Conservation (phyloP, 495 filamentous ascomycete genomes). For the Durotheca rogersii region DNA sequence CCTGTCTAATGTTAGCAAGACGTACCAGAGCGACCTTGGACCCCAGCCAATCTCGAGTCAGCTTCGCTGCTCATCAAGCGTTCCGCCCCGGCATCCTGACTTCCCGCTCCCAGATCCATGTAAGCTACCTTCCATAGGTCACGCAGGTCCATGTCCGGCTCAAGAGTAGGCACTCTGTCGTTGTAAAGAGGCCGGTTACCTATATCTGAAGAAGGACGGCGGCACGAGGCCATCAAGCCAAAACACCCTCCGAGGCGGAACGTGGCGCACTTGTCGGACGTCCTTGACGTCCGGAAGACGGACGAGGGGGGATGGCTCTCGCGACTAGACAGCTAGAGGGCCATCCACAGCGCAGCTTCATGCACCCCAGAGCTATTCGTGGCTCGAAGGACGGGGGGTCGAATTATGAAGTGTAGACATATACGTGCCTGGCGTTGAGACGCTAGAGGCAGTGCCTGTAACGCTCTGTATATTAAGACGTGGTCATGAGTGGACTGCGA, state of each 20-base stretch:
- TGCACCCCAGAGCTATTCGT: conserved; percentile 13
- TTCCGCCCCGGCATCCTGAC: conserved; percentile 24
- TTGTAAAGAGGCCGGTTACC: no score
- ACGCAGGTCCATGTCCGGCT: not conserved
- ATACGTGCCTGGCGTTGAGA: conserved; percentile 28
- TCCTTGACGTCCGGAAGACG: no score
- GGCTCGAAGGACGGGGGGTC: conserved; percentile 30
- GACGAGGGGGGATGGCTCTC: no score
- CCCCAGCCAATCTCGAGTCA: conserved; percentile 17
- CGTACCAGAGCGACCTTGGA: conserved; percentile 6
- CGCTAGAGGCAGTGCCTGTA: conserved; percentile 32
- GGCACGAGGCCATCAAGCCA: conserved; percentile 12
- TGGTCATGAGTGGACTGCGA: conserved; percentile 32
- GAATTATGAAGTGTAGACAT: conserved; percentile 26
- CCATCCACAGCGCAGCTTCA: conserved; percentile 10
- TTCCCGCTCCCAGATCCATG: conserved; percentile 24
- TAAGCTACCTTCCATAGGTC: not conserved
- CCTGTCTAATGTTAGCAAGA: conserved; percentile 22
- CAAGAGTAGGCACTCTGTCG: no score
- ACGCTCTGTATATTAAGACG: conserved; percentile 38
- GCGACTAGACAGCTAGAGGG: not conserved
- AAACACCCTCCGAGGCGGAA: conserved; percentile 3
- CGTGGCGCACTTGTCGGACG: conserved; percentile 25
- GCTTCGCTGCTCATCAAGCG: conserved; percentile 3
- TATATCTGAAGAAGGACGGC: conserved; percentile 3